Evolutionary conservation across 495 filamentous ascomycete species (phyloP), one percentile per base, ranked within the genome.

Genomic region (Xylaria telfairii): DNA sequence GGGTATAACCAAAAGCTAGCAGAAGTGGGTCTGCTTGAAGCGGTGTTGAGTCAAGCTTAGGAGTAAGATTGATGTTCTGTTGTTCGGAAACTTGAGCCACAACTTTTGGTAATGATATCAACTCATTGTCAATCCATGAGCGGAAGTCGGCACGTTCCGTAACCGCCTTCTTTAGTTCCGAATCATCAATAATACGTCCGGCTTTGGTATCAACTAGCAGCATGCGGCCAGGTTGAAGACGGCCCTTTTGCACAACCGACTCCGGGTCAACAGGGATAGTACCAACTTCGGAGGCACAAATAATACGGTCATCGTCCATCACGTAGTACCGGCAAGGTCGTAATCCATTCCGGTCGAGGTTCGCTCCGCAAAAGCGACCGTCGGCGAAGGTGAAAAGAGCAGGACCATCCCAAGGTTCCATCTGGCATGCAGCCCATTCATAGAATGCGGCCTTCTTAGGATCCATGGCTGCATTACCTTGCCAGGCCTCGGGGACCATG

Each of bases 331-430:
- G 91, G 87, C 96, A 99, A 69, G 96, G 96, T 69, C 96, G 91
- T 69, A 99, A 87, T 81, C 96, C 96, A 79, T 99, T 99, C 76
- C 96, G 91, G 84, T 99, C 96, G n/a, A 99, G 87, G 77, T 97
- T 98, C 64, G 96, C 96, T 86, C 96, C 96, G 75, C 96, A 99
- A 85, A 97, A 99, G 71, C 96, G 90, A 63, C 96, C 96, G 81
- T 99, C 96, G 34, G 96, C 92, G 81, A 99, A 99, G 3, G 95
- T 98, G 85, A 99, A 99, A 30, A 99, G 88, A 70, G 96, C 96
- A 19, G 96, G 96, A 10, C 96, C 96, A 81, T 99, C 96, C 96
- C 96, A 99, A 34, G 96, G 95, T 84, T 99, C 96, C 96, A 99
- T 99, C 86, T 97, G 92, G 82, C 96, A 99, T 54, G 94, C 95